Evolutionary conservation across 148 eudicot species (phyloP).

Genomic region (Cornus suecica): DNA sequence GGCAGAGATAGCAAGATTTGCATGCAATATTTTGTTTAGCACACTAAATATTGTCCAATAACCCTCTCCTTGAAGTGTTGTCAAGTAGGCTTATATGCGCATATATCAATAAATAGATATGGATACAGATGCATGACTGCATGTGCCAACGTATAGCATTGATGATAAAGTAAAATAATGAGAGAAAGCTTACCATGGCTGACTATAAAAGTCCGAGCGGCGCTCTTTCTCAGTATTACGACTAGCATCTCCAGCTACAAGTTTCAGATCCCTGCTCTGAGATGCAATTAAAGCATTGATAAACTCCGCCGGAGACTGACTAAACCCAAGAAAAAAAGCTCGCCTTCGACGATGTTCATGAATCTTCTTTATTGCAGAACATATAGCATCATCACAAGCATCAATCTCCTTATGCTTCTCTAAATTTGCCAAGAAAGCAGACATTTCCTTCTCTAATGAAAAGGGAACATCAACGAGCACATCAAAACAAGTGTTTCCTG

Average conservation of each 20-base stretch:
- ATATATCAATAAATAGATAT: neutral
- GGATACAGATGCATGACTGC: neutral
- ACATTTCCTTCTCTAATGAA: slow-evolving; percentile 65
- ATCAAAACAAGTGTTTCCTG: slow-evolving; percentile 83
- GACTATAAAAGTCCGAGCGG: slow-evolving; percentile 70
- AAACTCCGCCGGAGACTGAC: slow-evolving; percentile 91
- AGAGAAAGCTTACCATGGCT: slow-evolving; percentile 63
- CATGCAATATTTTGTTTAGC: neutral
- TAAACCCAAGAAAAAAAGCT: slow-evolving; percentile 92
- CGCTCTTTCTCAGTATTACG: slow-evolving; percentile 67
- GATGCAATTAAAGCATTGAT: slow-evolving; percentile 72
- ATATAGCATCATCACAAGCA: slow-evolving; percentile 72
- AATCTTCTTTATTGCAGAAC: slow-evolving; percentile 77
- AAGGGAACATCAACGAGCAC: slow-evolving; percentile 81
- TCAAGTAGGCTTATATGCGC: neutral
- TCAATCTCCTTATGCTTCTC: slow-evolving; percentile 80
- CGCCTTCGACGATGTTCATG: slow-evolving; percentile 73
- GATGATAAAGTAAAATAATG: neutral
- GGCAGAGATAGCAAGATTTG: neutral
- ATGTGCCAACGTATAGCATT: neutral
- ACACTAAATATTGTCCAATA: neutral
- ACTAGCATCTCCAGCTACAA: slow-evolving; percentile 69
- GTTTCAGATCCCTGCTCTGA: slow-evolving; percentile 86
- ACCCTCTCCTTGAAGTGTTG: neutral
- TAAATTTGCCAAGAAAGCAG: slow-evolving; percentile 49